Evolutionary conservation across 2,329 filamentous ascomycete species (phyloP).

Genomic region (Colletotrichum tropicicola): DNA sequence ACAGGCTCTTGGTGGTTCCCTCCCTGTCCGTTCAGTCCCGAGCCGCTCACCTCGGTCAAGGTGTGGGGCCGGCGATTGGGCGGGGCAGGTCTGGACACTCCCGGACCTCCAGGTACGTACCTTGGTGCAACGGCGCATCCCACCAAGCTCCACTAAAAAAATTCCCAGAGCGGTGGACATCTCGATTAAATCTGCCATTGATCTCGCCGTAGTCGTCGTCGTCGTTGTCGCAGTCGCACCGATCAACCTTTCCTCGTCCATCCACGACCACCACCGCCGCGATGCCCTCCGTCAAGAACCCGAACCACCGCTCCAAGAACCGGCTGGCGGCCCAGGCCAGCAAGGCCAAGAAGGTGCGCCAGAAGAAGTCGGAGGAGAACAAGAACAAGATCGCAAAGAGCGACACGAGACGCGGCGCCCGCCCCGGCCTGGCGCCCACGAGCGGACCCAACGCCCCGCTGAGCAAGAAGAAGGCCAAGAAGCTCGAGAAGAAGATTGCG

Average conservation of each 20-base stretch:
- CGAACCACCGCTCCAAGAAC: conserved; percentile 65
- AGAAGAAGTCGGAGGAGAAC: conserved; percentile 49
- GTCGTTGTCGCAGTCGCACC: neutral
- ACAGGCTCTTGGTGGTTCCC: neutral
- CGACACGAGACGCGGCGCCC: conserved; percentile 58
- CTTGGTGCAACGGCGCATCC: neutral
- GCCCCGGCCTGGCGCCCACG: conserved; percentile 61
- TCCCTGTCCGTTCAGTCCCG: neutral
- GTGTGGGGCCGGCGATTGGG: neutral
- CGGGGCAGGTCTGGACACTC: conserved; percentile 6
- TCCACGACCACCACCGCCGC: conserved; percentile 23
- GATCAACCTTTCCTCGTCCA: neutral
- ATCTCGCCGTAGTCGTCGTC: too few species aligned
- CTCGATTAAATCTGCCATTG: neutral
- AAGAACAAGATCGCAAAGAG: conserved; percentile 50
- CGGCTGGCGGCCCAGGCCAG: conserved; percentile 56
- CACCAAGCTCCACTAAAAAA: conserved; percentile 25
- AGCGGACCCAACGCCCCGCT: conserved; percentile 61
- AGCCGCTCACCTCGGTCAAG: neutral
- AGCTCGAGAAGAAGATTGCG: conserved; percentile 62
- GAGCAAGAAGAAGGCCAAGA: conserved; percentile 64
- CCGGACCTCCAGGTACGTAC: neutral
- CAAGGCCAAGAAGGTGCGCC: conserved; percentile 52
- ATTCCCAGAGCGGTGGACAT: conserved; percentile 3
- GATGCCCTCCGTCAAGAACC: conserved; percentile 67